Conservation (phyloP, 192 early-diverging fungal genomes). For the Dissophora globulifera region DNA sequence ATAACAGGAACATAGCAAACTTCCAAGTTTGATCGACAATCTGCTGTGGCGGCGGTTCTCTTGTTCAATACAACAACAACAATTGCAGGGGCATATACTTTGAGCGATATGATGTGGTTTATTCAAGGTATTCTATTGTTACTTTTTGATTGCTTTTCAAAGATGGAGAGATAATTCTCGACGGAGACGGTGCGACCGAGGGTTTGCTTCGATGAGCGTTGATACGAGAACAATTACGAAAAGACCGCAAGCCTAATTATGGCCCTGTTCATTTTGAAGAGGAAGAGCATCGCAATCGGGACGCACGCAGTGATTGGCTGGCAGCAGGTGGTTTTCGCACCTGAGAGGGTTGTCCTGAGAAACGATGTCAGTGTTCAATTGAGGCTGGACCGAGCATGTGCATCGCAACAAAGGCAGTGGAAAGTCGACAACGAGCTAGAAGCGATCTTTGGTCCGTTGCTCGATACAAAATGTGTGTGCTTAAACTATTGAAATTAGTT, state of each 20-base stretch:
- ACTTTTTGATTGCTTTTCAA: not conserved
- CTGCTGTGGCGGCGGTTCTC: not conserved
- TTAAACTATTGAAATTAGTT: no score
- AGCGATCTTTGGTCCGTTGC: no score
- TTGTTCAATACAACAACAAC: not conserved
- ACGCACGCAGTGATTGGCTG: not conserved
- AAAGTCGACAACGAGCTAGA: no score
- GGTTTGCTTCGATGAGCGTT: not conserved
- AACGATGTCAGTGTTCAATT: not conserved
- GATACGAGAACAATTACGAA: no score
- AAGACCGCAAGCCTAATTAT: no score
- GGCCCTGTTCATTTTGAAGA: no score
- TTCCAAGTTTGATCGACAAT: conserved; percentile 13
- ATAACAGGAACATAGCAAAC: conserved; percentile 3
- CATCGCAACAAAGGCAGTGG: no score
- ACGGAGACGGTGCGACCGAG: not conserved
- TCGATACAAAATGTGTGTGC: no score
- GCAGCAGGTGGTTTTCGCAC: not conserved
- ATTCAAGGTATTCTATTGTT: not conserved
- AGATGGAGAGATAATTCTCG: not conserved
- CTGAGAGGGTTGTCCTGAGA: conserved; percentile 14
- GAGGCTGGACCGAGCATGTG: conserved; percentile 19
- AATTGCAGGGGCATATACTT: no score
- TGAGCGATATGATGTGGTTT: not conserved
- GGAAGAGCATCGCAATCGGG: no score